Percentiles rank a stretch among this genome's conserved stretches.
Evolutionary conservation across 257 asterid genomes (phyloP).

Genomic region (Scutellaria minor): DNA sequence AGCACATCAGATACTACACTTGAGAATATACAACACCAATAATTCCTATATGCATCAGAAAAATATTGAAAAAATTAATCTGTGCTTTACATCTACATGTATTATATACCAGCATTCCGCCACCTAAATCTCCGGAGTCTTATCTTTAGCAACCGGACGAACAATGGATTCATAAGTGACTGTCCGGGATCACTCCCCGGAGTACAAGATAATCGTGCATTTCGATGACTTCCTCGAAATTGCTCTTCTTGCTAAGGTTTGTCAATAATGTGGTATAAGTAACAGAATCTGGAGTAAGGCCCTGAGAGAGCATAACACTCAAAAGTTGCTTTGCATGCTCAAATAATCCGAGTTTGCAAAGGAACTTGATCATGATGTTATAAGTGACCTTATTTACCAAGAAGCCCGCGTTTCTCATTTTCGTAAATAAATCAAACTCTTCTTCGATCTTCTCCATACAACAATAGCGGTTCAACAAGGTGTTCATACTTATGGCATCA

Average conservation of each 20-base stretch:
- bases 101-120: too few species aligned
- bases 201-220: slow-evolving; percentile 2
- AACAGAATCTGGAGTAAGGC: slow-evolving; percentile 54
- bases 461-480: slow-evolving; percentile 66
- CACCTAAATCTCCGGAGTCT: too few species aligned
- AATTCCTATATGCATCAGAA: too few species aligned
- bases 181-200: background rate
- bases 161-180: background rate
- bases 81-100: too few species aligned
- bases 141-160: background rate
- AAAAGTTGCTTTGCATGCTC: slow-evolving; percentile 58
- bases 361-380: slow-evolving; percentile 61
- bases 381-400: slow-evolving; percentile 54
- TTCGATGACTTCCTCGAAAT: slow-evolving; percentile 50
- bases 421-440: slow-evolving; percentile 51
- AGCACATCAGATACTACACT: too few species aligned
- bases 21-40: too few species aligned
- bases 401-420: slow-evolving; percentile 57
- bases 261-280: slow-evolving; percentile 65
- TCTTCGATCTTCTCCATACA: slow-evolving; percentile 46
- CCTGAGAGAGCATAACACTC: slow-evolving; percentile 52
- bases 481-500: slow-evolving; percentile 60
- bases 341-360: slow-evolving; percentile 62
- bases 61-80: too few species aligned
- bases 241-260: slow-evolving; percentile 41